Percentiles rank a stretch among this genome's conserved stretches.
These are phyloP conservation scores for Eutypella sp. DNA, from an alignment of 2,329 filamentous ascomycete species.

Conservation along the genomic window DNA sequence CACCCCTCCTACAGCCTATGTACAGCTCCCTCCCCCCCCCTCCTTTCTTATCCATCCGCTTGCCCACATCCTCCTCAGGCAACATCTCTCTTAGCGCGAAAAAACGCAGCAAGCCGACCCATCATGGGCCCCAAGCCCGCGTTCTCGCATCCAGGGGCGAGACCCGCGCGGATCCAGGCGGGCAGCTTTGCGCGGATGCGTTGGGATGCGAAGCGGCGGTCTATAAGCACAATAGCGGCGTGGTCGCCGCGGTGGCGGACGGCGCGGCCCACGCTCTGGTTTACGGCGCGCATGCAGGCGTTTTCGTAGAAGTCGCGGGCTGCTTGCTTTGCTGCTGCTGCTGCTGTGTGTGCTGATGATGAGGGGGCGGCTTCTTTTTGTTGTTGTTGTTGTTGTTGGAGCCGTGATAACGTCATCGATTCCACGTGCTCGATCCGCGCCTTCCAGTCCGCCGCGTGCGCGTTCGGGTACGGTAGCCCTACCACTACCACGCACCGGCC, in stretches of 20 bases:
- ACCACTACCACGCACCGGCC: constrained; percentile 89
- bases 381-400: constrained; percentile 14
- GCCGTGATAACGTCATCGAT: constrained; percentile 41
- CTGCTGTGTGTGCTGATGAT: background rate
- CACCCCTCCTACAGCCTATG: background rate
- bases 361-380: constrained; percentile 29
- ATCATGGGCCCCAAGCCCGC: constrained; percentile 54
- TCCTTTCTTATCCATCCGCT: background rate
- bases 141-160: constrained; percentile 47
- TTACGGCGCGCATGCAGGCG: constrained; percentile 92
- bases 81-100: constrained; percentile 44
- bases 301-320: constrained; percentile 87
- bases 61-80: no score
- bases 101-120: constrained; percentile 53
- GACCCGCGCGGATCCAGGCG: constrained; percentile 75
- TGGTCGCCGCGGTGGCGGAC: constrained; percentile 88
- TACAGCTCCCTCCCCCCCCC: no score
- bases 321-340: constrained; percentile 43
- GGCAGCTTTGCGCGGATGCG: constrained; percentile 77
- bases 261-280: constrained; percentile 90
- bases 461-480: constrained; percentile 88
- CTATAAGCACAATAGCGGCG: constrained; percentile 81
- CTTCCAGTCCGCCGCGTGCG: constrained; percentile 85
- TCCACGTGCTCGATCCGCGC: constrained; percentile 87
- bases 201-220: constrained; percentile 69